Percentiles rank a stretch among this genome's conserved stretches.
These are phyloP conservation scores for Phytophthora multivora DNA, from an alignment of 352 stramenopile species.

Conservation along the genomic window DNA sequence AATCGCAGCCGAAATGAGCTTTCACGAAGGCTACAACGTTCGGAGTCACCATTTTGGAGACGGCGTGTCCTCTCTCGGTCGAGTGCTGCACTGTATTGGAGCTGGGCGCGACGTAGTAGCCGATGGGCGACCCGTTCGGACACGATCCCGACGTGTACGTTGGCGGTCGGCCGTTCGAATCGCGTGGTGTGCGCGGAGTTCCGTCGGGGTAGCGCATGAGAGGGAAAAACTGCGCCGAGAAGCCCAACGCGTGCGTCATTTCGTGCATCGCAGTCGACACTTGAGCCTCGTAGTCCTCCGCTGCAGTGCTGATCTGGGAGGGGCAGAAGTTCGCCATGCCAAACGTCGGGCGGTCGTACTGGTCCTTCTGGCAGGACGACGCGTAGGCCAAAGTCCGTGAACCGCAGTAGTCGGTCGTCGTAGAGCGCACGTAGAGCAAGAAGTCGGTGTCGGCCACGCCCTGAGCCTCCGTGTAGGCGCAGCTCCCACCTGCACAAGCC, in stretches of 20 bases:
- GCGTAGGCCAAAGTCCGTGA: constrained; percentile 72
- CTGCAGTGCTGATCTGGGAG: constrained; percentile 57
- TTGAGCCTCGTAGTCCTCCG: constrained; percentile 62
- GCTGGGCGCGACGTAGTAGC: constrained; percentile 43
- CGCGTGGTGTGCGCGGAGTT: constrained; percentile 64
- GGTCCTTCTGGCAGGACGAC: constrained; percentile 82
- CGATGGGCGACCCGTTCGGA: constrained; percentile 53
- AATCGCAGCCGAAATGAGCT: constrained; percentile 68
- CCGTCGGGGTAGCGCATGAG: constrained; percentile 75
- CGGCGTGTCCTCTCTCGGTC: constrained; percentile 53
- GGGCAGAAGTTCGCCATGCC: constrained; percentile 88
- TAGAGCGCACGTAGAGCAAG: constrained; percentile 70
- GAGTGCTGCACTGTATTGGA: constrained; percentile 59
- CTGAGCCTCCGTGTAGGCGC: constrained; percentile 33
- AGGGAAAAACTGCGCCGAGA: constrained; percentile 77
- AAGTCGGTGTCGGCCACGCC: constrained; percentile 68
- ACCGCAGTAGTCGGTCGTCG: constrained; percentile 53
- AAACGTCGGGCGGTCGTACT: constrained; percentile 84
- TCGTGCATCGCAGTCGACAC: constrained; percentile 81
- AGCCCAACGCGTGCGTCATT: constrained; percentile 81
- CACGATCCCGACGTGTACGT: constrained; percentile 43
- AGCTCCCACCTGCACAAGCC: constrained; percentile 50
- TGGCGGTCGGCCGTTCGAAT: constrained; percentile 44
- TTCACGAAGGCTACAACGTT: constrained; percentile 64
- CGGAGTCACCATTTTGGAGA: constrained; percentile 75